Evolutionary conservation across 1,284 basidiomycete species (phyloP).

Genomic region (Puccinia horiana): DNA sequence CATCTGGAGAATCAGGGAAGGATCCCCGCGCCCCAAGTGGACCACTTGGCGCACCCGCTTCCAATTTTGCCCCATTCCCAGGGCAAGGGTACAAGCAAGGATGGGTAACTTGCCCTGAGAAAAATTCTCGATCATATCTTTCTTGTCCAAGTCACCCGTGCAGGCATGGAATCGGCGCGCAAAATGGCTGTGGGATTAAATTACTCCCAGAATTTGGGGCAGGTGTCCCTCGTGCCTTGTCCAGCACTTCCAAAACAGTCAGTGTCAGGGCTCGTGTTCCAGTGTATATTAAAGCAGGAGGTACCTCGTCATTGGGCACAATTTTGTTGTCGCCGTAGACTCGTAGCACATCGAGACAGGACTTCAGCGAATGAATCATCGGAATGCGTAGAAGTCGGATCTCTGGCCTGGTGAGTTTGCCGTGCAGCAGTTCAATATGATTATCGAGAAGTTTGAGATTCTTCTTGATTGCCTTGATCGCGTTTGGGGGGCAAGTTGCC

Average conservation of each 20-base stretch:
- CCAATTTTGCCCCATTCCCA: neutral
- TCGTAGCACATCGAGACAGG: neutral
- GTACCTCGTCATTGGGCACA: neutral
- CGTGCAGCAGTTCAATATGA: neutral
- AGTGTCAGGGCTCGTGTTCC: neutral
- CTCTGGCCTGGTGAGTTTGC: neutral
- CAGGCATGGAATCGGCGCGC: neutral
- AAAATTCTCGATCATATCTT: neutral
- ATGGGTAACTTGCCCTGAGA: neutral
- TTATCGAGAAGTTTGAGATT: neutral
- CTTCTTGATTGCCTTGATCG: neutral
- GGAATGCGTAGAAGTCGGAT: neutral
- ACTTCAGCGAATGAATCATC: neutral
- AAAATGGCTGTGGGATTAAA: neutral
- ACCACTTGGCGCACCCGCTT: neutral
- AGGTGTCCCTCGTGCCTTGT: neutral
- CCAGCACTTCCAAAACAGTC: neutral
- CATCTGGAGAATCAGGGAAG: neutral
- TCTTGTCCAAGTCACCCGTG: neutral
- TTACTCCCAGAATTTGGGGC: neutral
- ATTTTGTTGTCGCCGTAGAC: neutral
- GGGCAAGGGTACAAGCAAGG: neutral
- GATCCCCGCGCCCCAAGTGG: neutral
- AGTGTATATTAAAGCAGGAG: neutral
- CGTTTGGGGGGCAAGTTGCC: neutral